Conservation (phyloP, 352 stramenopile species). For the Phytopythium litorale region DNA sequence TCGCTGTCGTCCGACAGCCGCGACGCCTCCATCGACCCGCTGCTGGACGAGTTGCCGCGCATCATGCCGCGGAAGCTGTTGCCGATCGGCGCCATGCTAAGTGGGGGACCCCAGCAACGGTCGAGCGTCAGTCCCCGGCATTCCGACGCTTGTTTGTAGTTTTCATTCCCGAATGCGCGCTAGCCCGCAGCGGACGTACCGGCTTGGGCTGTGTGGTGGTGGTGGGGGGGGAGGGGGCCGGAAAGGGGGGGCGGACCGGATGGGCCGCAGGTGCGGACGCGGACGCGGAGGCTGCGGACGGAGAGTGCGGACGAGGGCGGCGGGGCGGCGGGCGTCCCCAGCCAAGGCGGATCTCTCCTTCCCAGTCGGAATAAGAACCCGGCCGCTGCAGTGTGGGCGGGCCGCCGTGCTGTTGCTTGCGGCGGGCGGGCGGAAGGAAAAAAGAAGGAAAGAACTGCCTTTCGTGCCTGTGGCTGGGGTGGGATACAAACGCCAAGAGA, state of each 20-base stretch:
- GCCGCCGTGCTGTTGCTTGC: too few species aligned
- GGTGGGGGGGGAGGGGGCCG: too few species aligned
- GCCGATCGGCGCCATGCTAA: slow-evolving; percentile 44
- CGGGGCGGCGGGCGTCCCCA: not conserved
- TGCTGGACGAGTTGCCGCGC: slow-evolving; percentile 55
- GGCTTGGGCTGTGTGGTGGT: not conserved
- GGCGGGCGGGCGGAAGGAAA: not conserved
- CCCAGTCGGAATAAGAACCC: not conserved
- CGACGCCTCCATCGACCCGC: slow-evolving; percentile 37
- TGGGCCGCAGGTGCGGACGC: not conserved
- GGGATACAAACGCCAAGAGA: slow-evolving; percentile 3
- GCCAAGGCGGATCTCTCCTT: not conserved
- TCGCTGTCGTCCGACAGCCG: slow-evolving; percentile 59
- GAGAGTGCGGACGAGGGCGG: not conserved
- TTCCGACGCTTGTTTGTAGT: too few species aligned
- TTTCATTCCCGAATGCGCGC: too few species aligned
- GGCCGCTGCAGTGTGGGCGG: not conserved
- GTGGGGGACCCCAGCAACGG: not conserved
- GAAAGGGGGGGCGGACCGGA: too few species aligned
- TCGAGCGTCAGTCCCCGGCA: not conserved
- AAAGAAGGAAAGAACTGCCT: slow-evolving; percentile 2
- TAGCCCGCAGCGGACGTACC: not conserved
- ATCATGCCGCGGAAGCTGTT: slow-evolving; percentile 60
- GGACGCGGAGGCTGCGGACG: not conserved
- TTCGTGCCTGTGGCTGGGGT: not conserved